These are phyloP conservation scores for Lentinus tigrinus DNA, from an alignment of 768 basidiomycete species.

Conservation along the genomic window DNA sequence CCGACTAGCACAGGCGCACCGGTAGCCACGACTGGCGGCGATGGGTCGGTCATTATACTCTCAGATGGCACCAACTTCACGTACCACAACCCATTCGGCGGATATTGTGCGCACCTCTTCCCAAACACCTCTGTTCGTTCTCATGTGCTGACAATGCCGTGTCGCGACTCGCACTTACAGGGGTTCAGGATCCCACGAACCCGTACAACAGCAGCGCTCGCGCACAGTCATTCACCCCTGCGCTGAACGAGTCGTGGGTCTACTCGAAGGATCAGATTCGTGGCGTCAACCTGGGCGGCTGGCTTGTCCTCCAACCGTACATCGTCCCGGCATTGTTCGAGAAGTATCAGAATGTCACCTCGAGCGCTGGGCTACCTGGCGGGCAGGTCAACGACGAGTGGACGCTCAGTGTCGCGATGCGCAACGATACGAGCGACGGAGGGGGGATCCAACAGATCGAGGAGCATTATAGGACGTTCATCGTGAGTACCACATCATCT, in stretches of 20 bases:
- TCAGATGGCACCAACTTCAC: conserved; percentile 83
- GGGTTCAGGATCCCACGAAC: conserved; percentile 65
- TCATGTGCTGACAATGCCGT: neutral
- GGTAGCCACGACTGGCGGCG: conserved; percentile 52
- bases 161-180: conserved; percentile 31
- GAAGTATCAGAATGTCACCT: conserved; percentile 13
- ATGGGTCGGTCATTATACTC: conserved; percentile 70
- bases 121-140: neutral
- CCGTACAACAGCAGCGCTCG: conserved; percentile 76
- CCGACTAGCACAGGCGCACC: neutral
- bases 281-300: conserved; percentile 75
- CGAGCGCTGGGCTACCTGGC: conserved; percentile 19
- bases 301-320: conserved; percentile 79
- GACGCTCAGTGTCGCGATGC: conserved; percentile 61
- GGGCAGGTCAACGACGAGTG: conserved; percentile 59
- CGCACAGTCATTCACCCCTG: conserved; percentile 78
- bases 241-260: conserved; percentile 72
- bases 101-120: conserved; percentile 69
- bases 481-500: conserved; percentile 26
- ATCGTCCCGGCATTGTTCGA: conserved; percentile 66
- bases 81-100: conserved; percentile 83
- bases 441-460: conserved; percentile 44
- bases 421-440: conserved; percentile 35
- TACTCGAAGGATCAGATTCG: conserved; percentile 61
- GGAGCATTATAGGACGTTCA: conserved; percentile 79